Evolutionary conservation across 2,329 filamentous ascomycete genomes (phyloP), one percentile per base, ranked within the genome.

Genomic region (Colletotrichum acutatum): DNA sequence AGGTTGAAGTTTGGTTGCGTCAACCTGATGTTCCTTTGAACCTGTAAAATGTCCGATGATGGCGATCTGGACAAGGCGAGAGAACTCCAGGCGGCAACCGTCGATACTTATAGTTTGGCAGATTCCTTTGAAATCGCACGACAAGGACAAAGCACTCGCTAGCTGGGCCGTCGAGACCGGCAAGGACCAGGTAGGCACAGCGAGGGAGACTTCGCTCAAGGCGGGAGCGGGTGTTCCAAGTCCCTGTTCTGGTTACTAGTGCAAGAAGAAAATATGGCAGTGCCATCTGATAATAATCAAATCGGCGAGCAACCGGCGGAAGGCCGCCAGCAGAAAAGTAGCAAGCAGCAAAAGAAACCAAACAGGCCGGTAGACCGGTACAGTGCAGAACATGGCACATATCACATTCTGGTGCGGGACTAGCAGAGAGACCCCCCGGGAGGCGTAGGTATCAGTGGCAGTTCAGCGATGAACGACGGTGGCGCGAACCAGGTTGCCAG

Each of bases 61-160:
- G 57, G 46, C 64, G 70, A 72, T 72, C 60, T 24, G 42, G 32
- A 56, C 54, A 46, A 72, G 32, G 60, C 26, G 42, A 49, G 19
- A 64, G n/a, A 72, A 62, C 28, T 49, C 60, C 34, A 56, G 60
- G 66, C 59, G 66, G 70, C 66, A 64, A 32, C 37, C 42, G 59
- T 70, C 46, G 68, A 72, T 71, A 72, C 69, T 74, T 74, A 74
- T 74, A 74, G 42, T 72, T 74, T 72, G 52, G 42, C 37, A 49
- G 46, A 61, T 62, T 64, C 60, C 60, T 60, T 65, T 69, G 59
- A 65, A 63, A 60, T 59, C 60, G 53, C 66, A 60, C 58, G 59
- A 68, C 60, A 53, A 72, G 59, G 66, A 72, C 70, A 72, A 69
- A 65, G 70, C 66, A 72, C 70, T 64, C 59, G 58, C 37, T 53